Base-by-base conservation (phyloP, 164 flowering plant species). In the Vitis rotundifolia region DNA sequence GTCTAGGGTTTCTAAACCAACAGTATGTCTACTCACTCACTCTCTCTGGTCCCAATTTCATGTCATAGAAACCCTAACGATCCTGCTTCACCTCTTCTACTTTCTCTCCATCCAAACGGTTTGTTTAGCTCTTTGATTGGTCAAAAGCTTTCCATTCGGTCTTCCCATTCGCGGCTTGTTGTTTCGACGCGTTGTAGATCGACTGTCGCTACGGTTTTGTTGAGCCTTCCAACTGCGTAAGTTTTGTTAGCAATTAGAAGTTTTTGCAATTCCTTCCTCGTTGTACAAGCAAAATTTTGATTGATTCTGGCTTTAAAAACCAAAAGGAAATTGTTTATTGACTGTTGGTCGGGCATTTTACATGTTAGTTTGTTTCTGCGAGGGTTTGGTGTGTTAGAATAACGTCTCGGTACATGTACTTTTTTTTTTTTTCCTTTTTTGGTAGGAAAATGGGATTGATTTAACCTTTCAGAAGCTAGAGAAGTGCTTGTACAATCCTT, bases 211-310 rank as follows among this genome's bases (percentile, higher is more conserved):
- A 78, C 78, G 6, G 77, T 81, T 29, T 61, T 53, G 49, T 63
- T 63, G 3, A 82, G 80, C 71, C 84, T 84, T 18, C 84, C 86
- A 14, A 86, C 80, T 10, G 54, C 74, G 89, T 81, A 76, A 76
- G 84, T 70, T 68, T 66, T 37, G 44, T 37, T 6, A 37, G 44
- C 44, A 37, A 37, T 37, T 37, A 37, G 44, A 3, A 37, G 44
- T 37, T 49, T 49, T 16, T 64, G 0, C n/a, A 48, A 7, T 1
- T 56, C 31, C 13, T 11, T 9, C 28, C 3, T 37, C 7, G 0
- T 37, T 37, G 44, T 37, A 37, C 44, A 37, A 37, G 44, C 5
- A 37, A 6, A 4, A 3, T 37, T 37, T 37, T 37, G 5, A 6
- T 37, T 37, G 44, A 37, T 37, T 37, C 44, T 37, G 44, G 7